Percentiles rank a stretch among this genome's conserved stretches.
Conservation (phyloP, 75 land plant species). For the Sequoia sempervirens region DNA sequence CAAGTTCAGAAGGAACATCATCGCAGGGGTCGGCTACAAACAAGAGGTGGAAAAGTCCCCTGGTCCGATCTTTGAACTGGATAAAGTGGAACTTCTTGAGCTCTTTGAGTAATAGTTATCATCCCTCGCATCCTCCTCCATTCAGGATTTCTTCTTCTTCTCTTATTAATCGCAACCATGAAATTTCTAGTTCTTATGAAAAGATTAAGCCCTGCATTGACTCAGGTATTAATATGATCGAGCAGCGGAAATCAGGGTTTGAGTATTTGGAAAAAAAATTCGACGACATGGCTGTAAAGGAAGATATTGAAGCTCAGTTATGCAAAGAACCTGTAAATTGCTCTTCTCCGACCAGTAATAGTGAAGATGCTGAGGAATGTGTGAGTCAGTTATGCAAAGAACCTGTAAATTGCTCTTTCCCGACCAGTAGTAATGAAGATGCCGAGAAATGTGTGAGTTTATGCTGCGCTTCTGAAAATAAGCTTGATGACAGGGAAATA, state of each 20-base stretch:
- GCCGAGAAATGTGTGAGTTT: neutral
- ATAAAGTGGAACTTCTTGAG: conserved; percentile 3
- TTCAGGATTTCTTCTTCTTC: neutral
- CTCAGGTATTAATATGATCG: neutral
- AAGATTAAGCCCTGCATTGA: conserved; percentile 1
- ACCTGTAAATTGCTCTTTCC: neutral
- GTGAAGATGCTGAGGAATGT: neutral
- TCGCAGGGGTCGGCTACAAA: neutral
- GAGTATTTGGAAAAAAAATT: neutral
- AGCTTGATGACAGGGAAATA: neutral
- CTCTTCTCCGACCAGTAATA: neutral
- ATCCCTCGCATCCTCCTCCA: neutral
- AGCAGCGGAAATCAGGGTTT: neutral
- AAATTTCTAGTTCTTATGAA: neutral
- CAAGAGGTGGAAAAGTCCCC: neutral
- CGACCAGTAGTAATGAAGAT: neutral
- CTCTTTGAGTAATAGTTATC: neutral
- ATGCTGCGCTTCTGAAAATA: neutral
- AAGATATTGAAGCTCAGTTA: neutral
- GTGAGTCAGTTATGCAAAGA: neutral
- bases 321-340: neutral
- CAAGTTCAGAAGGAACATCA: neutral
- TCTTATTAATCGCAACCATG: neutral
- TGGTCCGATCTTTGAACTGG: neutral
- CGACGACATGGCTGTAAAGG: neutral